phyloP scores from a whole-genome alignment of 352 stramenopile species.

The Globisporangium orthogonon region DNA sequence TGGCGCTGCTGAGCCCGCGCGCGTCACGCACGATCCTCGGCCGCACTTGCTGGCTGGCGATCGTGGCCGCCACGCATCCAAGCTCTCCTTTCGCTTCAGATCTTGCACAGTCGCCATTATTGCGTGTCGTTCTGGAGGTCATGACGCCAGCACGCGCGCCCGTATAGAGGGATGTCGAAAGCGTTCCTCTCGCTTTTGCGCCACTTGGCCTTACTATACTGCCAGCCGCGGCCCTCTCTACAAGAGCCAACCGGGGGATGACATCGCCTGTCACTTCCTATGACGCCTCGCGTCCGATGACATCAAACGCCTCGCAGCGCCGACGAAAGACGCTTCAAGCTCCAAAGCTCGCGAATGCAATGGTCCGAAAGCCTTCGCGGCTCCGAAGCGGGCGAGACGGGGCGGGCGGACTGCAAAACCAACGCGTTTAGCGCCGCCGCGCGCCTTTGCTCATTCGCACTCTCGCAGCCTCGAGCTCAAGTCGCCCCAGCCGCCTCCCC shows the following conservation, averaged over 20 bases:
- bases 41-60: too few species aligned
- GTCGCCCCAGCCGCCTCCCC: too few species aligned
- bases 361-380: not conserved
- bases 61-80: too few species aligned
- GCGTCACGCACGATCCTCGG: too few species aligned
- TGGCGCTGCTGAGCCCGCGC: not conserved
- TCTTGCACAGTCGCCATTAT: not conserved
- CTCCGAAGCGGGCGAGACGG: not conserved
- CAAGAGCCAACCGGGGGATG: not conserved
- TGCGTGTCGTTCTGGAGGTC: not conserved
- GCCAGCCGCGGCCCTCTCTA: not conserved
- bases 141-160: not conserved
- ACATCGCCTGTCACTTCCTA: not conserved
- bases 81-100: not conserved
- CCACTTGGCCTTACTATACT: not conserved
- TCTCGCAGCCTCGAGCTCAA: not conserved
- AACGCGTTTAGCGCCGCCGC: not conserved
- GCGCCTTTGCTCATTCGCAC: conserved; percentile 5
- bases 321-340: not conserved
- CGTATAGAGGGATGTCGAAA: too few species aligned
- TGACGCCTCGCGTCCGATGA: not conserved
- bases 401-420: not conserved
- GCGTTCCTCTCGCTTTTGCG: not conserved
- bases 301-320: not conserved
- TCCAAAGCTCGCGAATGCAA: not conserved